Conservation (phyloP, 495 filamentous ascomycete genomes). For the Penicillium canariense region DNA sequence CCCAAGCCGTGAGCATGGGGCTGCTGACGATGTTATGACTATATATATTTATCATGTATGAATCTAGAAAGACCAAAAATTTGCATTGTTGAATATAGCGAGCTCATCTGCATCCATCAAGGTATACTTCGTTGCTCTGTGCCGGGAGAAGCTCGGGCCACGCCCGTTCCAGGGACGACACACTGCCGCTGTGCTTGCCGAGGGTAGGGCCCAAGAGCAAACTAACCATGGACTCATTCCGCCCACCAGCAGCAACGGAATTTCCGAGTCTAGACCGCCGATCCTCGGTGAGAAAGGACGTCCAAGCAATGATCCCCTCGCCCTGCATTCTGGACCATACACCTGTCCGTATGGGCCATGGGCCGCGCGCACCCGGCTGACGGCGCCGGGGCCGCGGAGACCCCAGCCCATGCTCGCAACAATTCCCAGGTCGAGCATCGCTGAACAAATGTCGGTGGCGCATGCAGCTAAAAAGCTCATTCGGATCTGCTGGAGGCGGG, state of each 20-base stretch:
- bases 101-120: neutral
- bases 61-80: slow-evolving; percentile 13
- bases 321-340: neutral
- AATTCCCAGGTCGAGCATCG: neutral
- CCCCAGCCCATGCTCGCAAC: neutral
- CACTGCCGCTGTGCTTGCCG: neutral
- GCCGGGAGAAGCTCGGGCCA: neutral
- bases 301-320: no score
- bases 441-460: slow-evolving; percentile 1
- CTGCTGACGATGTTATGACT: slow-evolving; percentile 31
- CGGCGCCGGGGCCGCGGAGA: neutral
- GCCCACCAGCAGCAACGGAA: no score
- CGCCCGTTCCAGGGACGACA: neutral
- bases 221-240: neutral
- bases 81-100: neutral
- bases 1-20: neutral
- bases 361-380: no score
- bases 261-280: no score
- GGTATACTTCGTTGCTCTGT: no score
- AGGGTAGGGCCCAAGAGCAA: neutral
- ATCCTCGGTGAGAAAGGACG: no score
- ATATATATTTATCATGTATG: slow-evolving; percentile 23
- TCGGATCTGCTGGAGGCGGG: slow-evolving; percentile 11
- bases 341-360: neutral
- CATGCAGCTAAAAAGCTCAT: neutral